phyloP scores from a whole-genome alignment of 2,329 filamentous ascomycete genomes.

The Didymella sp. region DNA sequence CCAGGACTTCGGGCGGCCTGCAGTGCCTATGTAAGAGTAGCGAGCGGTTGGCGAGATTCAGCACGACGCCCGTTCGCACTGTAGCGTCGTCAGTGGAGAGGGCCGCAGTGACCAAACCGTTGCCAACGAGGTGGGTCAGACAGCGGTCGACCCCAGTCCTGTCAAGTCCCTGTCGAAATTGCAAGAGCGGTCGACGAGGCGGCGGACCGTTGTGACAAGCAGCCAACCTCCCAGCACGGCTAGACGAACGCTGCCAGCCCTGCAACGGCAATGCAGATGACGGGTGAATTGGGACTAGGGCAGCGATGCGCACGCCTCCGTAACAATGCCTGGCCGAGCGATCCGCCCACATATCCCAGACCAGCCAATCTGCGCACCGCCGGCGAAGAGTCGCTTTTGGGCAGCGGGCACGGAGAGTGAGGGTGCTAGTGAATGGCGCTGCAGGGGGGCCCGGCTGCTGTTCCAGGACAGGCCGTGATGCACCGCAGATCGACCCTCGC shows the following conservation, averaged over 20 bases:
- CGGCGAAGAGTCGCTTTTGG: constrained; percentile 50
- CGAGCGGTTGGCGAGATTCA: constrained; percentile 47
- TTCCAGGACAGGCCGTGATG: constrained; percentile 51
- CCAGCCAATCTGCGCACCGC: constrained; percentile 47
- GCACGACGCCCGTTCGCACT: constrained; percentile 43
- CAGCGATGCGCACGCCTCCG: constrained; percentile 43
- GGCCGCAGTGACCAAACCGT: constrained; percentile 44
- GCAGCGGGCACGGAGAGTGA: constrained; percentile 44
- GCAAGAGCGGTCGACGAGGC: constrained; percentile 45
- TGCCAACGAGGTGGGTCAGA: constrained; percentile 50
- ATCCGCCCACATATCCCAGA: constrained; percentile 46
- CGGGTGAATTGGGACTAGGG: constrained; percentile 40
- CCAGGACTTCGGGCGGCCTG: constrained; percentile 47
- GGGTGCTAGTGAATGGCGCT: constrained; percentile 22
- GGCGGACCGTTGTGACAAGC: constrained; percentile 49
- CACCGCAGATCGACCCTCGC: constrained; percentile 51
- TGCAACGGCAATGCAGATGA: constrained; percentile 53
- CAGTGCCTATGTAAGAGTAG: constrained; percentile 48
- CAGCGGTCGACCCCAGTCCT: constrained; percentile 42
- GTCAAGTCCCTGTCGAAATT: constrained; percentile 47
- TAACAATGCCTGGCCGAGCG: constrained; percentile 44
- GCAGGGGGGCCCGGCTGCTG: constrained; percentile 33
- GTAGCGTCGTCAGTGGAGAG: constrained; percentile 42
- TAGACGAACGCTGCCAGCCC: constrained; percentile 43
- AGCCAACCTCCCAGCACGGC: constrained; percentile 40